Conservation (phyloP, 805 yeast species). For the Cyberlindnera mrakii region DNA sequence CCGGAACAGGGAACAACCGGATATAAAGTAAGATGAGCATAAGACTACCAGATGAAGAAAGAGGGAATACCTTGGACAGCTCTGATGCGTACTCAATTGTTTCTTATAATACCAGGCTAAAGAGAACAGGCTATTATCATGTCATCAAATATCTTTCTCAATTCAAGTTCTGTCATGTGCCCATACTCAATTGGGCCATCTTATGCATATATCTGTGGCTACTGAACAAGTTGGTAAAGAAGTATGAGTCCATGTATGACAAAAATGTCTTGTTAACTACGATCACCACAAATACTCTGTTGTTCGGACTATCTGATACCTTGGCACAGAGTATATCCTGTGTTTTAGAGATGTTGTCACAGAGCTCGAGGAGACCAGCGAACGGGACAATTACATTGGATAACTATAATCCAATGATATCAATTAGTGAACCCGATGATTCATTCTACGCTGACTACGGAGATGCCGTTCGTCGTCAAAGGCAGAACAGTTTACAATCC, state of each 20-base stretch:
- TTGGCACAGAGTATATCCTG: conserved; percentile 59
- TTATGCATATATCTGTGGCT: conserved; percentile 42
- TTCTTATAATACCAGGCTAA: conserved; percentile 10
- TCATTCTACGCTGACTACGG: conserved; percentile 26
- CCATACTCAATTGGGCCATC: conserved; percentile 50
- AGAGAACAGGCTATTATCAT: conserved; percentile 14
- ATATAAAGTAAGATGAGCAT: conserved; percentile 5
- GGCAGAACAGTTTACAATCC: conserved; percentile 24
- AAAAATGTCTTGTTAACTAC: conserved; percentile 69
- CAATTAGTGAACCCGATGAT: conserved; percentile 16
- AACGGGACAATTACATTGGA: conserved; percentile 11
- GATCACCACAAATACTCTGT: conserved; percentile 68
- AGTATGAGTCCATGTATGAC: conserved; percentile 56
- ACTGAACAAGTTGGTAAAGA: conserved; percentile 46
- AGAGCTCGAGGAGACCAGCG: background rate
- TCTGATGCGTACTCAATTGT: conserved; percentile 5
- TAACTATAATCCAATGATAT: conserved; percentile 2
- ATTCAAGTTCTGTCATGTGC: conserved; percentile 40
- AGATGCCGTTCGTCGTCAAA: conserved; percentile 18
- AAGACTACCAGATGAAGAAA: conserved; percentile 8
- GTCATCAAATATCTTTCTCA: conserved; percentile 18
- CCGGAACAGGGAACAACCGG: background rate
- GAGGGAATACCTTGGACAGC: background rate
- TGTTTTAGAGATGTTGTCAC: conserved; percentile 10
- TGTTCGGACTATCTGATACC: conserved; percentile 88